Base-by-base conservation (phyloP, 441 rosid species). In the Pelargonium australe region DNA sequence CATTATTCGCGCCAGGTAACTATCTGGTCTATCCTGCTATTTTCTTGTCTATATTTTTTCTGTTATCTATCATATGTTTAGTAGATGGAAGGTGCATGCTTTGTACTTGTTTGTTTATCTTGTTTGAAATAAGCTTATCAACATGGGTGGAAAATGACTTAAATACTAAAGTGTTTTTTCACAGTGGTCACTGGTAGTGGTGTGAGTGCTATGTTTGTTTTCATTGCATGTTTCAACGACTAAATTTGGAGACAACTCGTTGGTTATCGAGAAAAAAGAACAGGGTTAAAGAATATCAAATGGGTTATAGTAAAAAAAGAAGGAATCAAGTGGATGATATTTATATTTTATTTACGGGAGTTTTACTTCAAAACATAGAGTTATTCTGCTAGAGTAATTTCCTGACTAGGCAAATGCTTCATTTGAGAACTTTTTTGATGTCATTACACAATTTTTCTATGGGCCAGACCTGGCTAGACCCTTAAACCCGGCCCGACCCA, bases 1-100 rank as follows among this genome's bases (percentile, higher is more conserved):
- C 99, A 89, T 76, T 95, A 95, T 84, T 95, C 99, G 63, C 95
- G 97, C 61, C 95, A 95, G 89, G 99, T 95, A 72, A 83, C 37
- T 71, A 49, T 58, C 68, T 72, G 31, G 66, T 75, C 57, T 72
- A 66, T 72, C 17, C 72, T 14, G 71, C 28, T 47, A 40, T 76
- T 69, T 67, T 60, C 53, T 68, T 78, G 66, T 65, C 1, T 67
- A 2, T 47, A 37, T 57, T 25, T 64, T 61, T 31, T 45, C 72
- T 40, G 34, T 5, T 57, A 57, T 41, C 60, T 34, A 49, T 64
- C 16, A 60, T 40, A 8, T 61, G 41, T 14, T 28, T 23, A 34
- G 19, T 67, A 49, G 43, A 41, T 63, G 40, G 47, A 72, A 62
- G 69, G 66, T 47, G 28, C 10, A 57, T 1, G 28, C 28, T 3